phyloP scores from a whole-genome alignment of 176 grass and related monocot species.

The Lolium perenne region DNA sequence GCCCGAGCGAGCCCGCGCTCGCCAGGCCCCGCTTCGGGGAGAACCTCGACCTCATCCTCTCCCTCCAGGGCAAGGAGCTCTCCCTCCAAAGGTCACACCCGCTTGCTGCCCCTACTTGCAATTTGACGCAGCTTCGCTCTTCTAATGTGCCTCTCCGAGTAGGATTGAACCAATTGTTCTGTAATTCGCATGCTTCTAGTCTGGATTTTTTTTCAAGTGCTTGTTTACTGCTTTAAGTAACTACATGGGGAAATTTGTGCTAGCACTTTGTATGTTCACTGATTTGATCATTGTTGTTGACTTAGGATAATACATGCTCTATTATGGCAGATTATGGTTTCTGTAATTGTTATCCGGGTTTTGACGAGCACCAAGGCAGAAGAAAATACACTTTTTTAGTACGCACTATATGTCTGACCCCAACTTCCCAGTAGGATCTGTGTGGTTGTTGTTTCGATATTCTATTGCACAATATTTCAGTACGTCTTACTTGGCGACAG shows the following conservation, averaged over 20 bases:
- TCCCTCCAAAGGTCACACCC: conserved; percentile 65
- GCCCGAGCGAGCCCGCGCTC: background rate
- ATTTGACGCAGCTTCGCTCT: conserved; percentile 4
- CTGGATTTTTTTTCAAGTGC: no score
- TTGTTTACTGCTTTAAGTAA: background rate
- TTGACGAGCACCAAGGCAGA: background rate
- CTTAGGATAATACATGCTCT: background rate
- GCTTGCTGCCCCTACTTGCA: background rate
- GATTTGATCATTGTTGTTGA: conserved; percentile 4
- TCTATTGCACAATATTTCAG: conserved; percentile 3
- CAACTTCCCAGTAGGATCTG: background rate
- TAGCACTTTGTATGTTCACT: background rate
- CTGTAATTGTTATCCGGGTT: background rate
- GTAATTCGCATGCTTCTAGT: conserved; percentile 17
- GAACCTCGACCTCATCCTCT: conserved; percentile 79
- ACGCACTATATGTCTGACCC: background rate
- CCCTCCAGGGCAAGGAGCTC: conserved; percentile 77
- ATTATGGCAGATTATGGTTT: background rate
- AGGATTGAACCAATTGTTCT: background rate
- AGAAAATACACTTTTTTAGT: background rate
- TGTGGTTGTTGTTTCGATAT: conserved; percentile 19
- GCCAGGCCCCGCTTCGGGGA: conserved; percentile 42
- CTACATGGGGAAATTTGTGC: background rate
- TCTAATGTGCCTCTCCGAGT: background rate
- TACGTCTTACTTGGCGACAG: no score